Base-by-base conservation (phyloP, 805 yeast species). In the Nakazawaea anatomiae region DNA sequence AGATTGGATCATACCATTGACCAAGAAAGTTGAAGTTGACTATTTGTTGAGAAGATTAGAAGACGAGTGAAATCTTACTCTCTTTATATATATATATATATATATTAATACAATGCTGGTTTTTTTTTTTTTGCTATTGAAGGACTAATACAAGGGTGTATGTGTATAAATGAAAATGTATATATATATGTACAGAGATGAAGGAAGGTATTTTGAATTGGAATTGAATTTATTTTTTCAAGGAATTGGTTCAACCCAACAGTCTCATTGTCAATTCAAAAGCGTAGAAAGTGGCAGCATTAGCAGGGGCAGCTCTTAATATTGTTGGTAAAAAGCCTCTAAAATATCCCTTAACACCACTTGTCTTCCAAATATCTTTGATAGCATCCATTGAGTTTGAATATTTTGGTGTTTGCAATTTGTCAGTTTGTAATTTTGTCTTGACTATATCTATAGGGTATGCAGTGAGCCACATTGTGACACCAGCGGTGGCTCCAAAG, bases 281-380 rank as follows among this genome's bases (percentile, higher is more conserved):
- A 2, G 95, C 90, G 42, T 89, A 85, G 70, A 94, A 94, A 0
- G 99, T 95, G 32, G 95, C 96, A 41, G 96, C 99, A 65, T 94
- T 95, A 4, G 95, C 99, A 0, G 99, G 99, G 3, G 96, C 96
- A 46, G 99, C 98, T 70, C 99, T 85, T 56, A 94, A 72, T 56
- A 94, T 80, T 0, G 98, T 91, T 39, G 99, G 97, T 18, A 82
- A 68, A 64, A 95, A 91, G 1, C 99, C 99, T 69, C 85, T 85
- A 70, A 88, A 87, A 62, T 94, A 87, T 0, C 96, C 96, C 55
- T 74, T 74, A 29, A 82, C 52, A 30, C 98, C 97, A 48, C 75
- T 73, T n/a, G 75, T 72, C 46, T 64, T 67, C 61, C 65, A 75
- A 27, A 89, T 75, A 51, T 75, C 73, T 51, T 65, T 74, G 14